phyloP scores from a whole-genome alignment of 2,329 filamentous ascomycete species.

The Colletotrichum sp. region DNA sequence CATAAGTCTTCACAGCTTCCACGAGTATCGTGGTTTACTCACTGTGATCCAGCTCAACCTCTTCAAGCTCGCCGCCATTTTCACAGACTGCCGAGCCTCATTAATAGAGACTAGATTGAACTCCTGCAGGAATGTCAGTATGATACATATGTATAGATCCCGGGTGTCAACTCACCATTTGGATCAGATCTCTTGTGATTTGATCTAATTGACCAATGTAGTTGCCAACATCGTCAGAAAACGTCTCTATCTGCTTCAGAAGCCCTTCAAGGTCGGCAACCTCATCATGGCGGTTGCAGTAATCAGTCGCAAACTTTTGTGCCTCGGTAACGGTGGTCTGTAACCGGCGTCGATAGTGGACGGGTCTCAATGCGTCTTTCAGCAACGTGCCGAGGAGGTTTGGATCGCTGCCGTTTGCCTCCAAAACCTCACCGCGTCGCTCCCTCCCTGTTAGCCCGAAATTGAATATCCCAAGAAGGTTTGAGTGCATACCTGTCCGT shows the following conservation, averaged over 20 bases:
- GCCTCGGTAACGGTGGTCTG: neutral
- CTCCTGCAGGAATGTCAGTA: neutral
- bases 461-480: neutral
- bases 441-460: neutral
- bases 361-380: neutral
- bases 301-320: neutral
- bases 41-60: neutral
- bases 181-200: neutral
- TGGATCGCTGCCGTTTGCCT: neutral
- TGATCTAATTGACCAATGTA: neutral
- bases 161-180: neutral
- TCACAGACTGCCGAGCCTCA: neutral
- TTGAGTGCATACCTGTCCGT: neutral
- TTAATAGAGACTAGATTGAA: neutral
- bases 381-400: neutral
- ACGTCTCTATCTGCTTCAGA: neutral
- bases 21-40: neutral
- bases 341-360: neutral
- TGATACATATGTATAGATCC: neutral
- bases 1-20: rapidly evolving
- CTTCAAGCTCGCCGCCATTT: neutral
- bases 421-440: neutral
- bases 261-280: neutral
- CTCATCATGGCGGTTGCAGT: neutral
- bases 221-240: neutral